These are phyloP conservation scores for Monilinia fructicola DNA, from an alignment of 2,329 filamentous ascomycete species.

Conservation along the genomic window DNA sequence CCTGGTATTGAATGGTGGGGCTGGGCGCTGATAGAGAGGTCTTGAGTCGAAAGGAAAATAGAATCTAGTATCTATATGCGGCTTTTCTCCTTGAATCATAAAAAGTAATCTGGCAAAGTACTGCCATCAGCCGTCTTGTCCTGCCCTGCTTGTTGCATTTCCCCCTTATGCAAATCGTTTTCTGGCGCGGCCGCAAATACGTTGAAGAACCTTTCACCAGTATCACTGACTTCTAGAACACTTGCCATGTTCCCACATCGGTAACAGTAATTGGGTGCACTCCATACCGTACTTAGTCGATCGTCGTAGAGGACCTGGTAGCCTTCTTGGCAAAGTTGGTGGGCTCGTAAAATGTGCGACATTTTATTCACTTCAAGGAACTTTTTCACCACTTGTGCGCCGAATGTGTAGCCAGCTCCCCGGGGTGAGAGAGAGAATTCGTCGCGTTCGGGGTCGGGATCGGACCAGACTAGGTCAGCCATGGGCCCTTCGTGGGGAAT, in stretches of 20 bases:
- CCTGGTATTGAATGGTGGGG: not conserved
- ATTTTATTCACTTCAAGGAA: constrained; percentile 97
- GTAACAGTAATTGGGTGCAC: constrained; percentile 81
- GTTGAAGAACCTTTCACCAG: constrained; percentile 92
- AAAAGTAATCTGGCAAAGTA: constrained; percentile 69
- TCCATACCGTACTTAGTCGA: constrained; percentile 93
- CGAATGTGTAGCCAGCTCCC: constrained; percentile 95
- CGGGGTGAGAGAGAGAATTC: constrained; percentile 93
- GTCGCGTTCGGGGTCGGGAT: constrained; percentile 94
- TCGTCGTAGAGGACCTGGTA: constrained; percentile 98
- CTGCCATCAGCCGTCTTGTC: constrained; percentile 68
- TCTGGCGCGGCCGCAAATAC: constrained; percentile 96
- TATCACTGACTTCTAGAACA: constrained; percentile 92
- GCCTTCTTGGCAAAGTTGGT: constrained; percentile 96
- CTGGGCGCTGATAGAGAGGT: not conserved
- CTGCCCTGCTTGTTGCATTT: constrained; percentile 72
- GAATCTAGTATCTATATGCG: not conserved
- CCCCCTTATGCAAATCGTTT: constrained; percentile 88
- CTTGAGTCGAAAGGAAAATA: not conserved
- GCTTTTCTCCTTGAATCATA: constrained; percentile 45
- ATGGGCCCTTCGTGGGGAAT: constrained; percentile 98
- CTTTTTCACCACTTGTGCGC: constrained; percentile 96
- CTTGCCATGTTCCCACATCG: constrained; percentile 96
- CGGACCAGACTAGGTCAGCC: constrained; percentile 99
- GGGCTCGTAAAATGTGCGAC: constrained; percentile 96